Percentiles rank a stretch among this genome's conserved stretches.
Evolutionary conservation across 371 early-diverging fungal species (phyloP).

Genomic region (Racocetra persica): DNA sequence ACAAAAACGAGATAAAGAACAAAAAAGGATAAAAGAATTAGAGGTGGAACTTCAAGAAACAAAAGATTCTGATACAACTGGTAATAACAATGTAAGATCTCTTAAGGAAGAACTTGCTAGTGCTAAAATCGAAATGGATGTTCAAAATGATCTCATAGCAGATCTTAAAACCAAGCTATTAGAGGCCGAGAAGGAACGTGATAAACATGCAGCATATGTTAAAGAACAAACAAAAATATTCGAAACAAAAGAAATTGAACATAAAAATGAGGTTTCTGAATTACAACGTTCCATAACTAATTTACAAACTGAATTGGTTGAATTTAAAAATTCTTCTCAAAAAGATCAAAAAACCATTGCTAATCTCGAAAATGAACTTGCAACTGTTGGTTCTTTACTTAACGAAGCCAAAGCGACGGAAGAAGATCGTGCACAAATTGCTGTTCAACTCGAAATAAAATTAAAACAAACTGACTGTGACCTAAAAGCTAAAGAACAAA

Average conservation of each 20-base stretch:
- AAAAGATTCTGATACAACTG: background rate
- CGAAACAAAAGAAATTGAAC: slow-evolving; percentile 19
- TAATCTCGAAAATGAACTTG: slow-evolving; percentile 19
- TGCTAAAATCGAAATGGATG: slow-evolving; percentile 33
- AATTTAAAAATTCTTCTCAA: slow-evolving; percentile 11
- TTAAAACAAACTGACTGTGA: slow-evolving; percentile 17
- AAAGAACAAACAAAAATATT: slow-evolving; percentile 29
- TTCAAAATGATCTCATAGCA: slow-evolving; percentile 10
- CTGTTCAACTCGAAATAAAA: slow-evolving; percentile 33
- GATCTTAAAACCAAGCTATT: background rate
- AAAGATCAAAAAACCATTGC: background rate
- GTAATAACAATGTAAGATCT: background rate
- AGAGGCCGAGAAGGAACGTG: slow-evolving; percentile 13
- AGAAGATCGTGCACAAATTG: background rate
- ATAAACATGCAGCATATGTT: background rate
- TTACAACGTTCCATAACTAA: background rate
- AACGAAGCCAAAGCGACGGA: slow-evolving; percentile 6
- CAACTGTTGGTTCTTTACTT: slow-evolving; percentile 9
- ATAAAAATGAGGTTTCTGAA: background rate
- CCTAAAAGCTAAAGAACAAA: slow-evolving; percentile 21
- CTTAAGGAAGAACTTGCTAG: background rate
- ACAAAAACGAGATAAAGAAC: slow-evolving; percentile 18
- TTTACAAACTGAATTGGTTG: slow-evolving; percentile 5
- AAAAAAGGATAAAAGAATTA: slow-evolving; percentile 1
- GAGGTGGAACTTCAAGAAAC: slow-evolving; percentile 12